Percentiles rank a stretch among this genome's conserved stretches.
phyloP scores from a whole-genome alignment of 768 basidiomycete species.

The Pulveroboletus frians region DNA sequence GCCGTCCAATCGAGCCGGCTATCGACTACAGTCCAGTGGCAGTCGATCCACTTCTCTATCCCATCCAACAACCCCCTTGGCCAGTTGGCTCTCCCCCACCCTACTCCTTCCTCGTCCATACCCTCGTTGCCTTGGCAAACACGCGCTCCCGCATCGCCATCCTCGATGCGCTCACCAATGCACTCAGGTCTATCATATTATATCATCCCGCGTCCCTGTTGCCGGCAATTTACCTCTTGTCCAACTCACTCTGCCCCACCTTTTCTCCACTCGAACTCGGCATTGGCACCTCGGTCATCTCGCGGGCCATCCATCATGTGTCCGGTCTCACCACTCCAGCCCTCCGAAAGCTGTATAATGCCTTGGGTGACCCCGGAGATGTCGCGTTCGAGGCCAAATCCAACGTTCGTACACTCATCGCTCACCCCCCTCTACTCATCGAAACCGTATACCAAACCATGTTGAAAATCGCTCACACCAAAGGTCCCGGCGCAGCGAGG shows the following conservation, averaged over 20 bases:
- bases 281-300: conserved; percentile 62
- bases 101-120: conserved; percentile 66
- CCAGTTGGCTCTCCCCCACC: conserved; percentile 39
- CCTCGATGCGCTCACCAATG: conserved; percentile 65
- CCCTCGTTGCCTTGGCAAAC: conserved; percentile 52
- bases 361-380: conserved; percentile 80
- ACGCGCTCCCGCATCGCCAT: conserved; percentile 74
- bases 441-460: conserved; percentile 63
- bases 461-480: conserved; percentile 59
- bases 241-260: conserved; percentile 73
- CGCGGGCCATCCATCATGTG: conserved; percentile 64
- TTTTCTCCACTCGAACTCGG: conserved; percentile 70
- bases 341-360: conserved; percentile 61
- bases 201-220: conserved; percentile 67
- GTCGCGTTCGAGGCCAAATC: conserved; percentile 83
- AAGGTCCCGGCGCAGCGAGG: conserved; percentile 71
- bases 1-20: conserved; percentile 23
- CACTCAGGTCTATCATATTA: conserved; percentile 60
- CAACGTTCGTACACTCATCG: conserved; percentile 65
- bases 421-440: conserved; percentile 64
- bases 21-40: conserved; percentile 29
- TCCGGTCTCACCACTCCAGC: conserved; percentile 59
- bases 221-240: conserved; percentile 75
- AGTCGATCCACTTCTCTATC: conserved; percentile 47
- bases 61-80: conserved; percentile 42